Percentiles rank a stretch among this genome's conserved stretches.
Evolutionary conservation across 2,329 filamentous ascomycete species (phyloP).

Genomic region (Hawksworthiomyces lignivorus): DNA sequence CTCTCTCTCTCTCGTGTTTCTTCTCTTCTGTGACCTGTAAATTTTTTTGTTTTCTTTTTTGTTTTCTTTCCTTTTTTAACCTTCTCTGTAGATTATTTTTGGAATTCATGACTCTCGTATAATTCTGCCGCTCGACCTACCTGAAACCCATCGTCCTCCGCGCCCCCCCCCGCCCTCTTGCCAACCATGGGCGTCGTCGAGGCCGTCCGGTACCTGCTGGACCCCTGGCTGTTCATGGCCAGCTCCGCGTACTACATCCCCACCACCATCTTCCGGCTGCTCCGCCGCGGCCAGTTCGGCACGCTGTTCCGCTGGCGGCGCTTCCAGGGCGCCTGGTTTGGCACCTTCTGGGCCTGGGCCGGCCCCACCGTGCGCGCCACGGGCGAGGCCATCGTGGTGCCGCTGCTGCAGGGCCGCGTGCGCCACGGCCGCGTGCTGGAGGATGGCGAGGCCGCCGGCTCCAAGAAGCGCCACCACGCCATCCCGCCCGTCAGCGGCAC

Average conservation of each 20-base stretch:
- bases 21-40: neutral
- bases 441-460: constrained; percentile 15
- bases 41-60: neutral
- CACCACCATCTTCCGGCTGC: constrained; percentile 36
- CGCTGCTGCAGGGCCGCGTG: constrained; percentile 46
- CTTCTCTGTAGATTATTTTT: no score
- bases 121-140: no score
- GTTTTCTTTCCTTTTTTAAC: neutral
- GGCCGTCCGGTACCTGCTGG: constrained; percentile 27
- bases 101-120: no score
- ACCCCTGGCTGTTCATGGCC: constrained; percentile 47
- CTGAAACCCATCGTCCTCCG: no score
- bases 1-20: neutral
- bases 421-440: constrained; percentile 27
- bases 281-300: constrained; percentile 25
- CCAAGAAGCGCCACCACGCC: constrained; percentile 10
- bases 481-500: constrained; percentile 37
- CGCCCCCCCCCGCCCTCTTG: neutral
- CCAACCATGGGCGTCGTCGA: constrained; percentile 6
- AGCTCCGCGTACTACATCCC: constrained; percentile 43
- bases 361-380: constrained; percentile 44
- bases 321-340: constrained; percentile 49
- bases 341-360: constrained; percentile 48
- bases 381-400: constrained; percentile 35
- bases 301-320: constrained; percentile 33